Evolutionary conservation across 78 protist genomes (phyloP).

Genomic region (Dictyostelium capitatum): DNA sequence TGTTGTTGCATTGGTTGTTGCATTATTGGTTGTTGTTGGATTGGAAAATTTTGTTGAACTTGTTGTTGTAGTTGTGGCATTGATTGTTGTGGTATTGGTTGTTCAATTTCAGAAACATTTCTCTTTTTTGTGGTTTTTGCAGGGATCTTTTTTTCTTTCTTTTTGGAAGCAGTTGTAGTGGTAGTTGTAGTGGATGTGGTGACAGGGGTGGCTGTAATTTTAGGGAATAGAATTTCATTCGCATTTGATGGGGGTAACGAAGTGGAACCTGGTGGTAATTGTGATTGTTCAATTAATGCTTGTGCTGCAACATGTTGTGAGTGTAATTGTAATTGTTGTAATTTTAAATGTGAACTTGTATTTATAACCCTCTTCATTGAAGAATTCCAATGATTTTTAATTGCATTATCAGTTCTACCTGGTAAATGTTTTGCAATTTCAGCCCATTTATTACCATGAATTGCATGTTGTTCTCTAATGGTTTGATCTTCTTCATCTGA

Average conservation of each 20-base stretch:
- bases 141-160: not conserved
- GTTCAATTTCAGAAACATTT: not conserved
- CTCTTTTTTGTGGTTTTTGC: constrained; percentile 18
- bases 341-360: not conserved
- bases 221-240: not conserved
- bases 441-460: constrained; percentile 95
- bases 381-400: constrained; percentile 97
- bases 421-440: constrained; percentile 90
- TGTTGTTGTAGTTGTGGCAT: not conserved
- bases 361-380: constrained; percentile 77
- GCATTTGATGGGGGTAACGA: no score
- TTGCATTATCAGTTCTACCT: constrained; percentile 96
- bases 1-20: no score
- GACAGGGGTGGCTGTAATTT: not conserved
- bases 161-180: not conserved
- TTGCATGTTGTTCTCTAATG: constrained; percentile 82
- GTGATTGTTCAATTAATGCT: not conserved
- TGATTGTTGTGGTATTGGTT: not conserved
- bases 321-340: not conserved
- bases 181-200: not conserved
- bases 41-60: not conserved
- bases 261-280: not conserved
- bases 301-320: not conserved
- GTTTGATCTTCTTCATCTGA: constrained; percentile 90
- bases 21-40: no score